Conservation (phyloP, 2,329 filamentous ascomycete species). For the Sporothrix protearum region DNA sequence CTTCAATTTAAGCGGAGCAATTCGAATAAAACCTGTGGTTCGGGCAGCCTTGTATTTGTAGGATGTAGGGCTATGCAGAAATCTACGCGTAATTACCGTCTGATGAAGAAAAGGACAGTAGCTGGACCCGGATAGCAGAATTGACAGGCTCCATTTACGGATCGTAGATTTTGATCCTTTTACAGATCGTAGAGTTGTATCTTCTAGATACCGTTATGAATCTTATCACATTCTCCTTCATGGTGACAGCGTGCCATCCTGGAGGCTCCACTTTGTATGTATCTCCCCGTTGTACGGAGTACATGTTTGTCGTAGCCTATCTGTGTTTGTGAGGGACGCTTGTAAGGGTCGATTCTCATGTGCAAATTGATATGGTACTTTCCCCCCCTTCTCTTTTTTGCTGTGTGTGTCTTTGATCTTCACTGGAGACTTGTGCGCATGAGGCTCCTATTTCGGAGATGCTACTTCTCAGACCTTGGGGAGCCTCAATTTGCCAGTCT, state of each 20-base stretch:
- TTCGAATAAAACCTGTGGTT: background rate
- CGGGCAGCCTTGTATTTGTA: background rate
- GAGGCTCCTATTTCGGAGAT: background rate
- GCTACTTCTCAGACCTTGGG: background rate
- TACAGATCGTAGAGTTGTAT: background rate
- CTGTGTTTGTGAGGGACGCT: background rate
- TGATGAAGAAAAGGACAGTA: too few relatives aligned
- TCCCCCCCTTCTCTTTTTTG: too few relatives aligned
- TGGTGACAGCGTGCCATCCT: background rate
- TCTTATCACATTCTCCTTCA: background rate
- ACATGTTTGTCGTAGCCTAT: too few relatives aligned
- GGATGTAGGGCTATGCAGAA: background rate
- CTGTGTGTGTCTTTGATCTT: background rate
- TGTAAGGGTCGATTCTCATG: background rate
- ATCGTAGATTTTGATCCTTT: background rate
- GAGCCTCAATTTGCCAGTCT: background rate
- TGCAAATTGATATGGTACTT: background rate
- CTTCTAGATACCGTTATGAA: background rate
- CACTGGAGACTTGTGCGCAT: background rate
- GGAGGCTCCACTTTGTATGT: background rate
- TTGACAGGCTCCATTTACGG: background rate
- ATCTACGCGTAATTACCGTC: background rate
- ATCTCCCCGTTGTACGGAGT: background rate
- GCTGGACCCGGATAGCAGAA: background rate
- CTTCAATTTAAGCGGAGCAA: background rate